A percentile compares a stretch with the other conserved stretches of the same genome.
Evolutionary conservation across 75 land plant genomes (phyloP).

Genomic region (Sequoia sempervirens): DNA sequence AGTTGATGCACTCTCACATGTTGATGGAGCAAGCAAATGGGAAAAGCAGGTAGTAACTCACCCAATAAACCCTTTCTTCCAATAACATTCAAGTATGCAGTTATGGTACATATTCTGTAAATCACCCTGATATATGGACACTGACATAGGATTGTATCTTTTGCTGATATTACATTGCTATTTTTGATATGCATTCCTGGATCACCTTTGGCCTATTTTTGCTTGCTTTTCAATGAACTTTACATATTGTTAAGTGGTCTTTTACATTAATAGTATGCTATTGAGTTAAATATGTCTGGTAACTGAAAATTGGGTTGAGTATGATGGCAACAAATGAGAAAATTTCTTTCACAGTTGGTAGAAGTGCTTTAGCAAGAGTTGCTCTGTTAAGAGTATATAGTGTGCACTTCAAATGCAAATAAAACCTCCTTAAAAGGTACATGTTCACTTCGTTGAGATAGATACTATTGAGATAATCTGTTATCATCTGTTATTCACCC

Average conservation of each 20-base stretch:
- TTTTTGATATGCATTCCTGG: background rate
- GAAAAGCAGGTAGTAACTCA: slow-evolving; percentile 60
- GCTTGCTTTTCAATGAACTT: background rate
- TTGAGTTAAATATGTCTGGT: background rate
- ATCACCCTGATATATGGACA: background rate
- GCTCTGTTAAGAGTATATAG: background rate
- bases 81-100: background rate
- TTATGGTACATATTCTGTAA: background rate
- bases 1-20: slow-evolving; percentile 83
- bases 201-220: background rate
- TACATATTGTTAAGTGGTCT: background rate
- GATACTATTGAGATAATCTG: background rate
- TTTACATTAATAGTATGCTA: background rate
- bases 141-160: background rate
- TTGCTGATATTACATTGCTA: background rate
- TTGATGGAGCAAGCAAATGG: slow-evolving; percentile 40
- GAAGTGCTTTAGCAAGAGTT: background rate
- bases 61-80: background rate
- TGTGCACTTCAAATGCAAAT: background rate
- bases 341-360: too few relatives aligned
- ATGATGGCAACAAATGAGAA: background rate
- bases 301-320: background rate
- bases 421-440: background rate
- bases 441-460: background rate
- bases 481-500: too few relatives aligned